Percentiles rank a stretch among this genome's conserved stretches.
Evolutionary conservation across 2,329 filamentous ascomycete species (phyloP).

Genomic region (Dactylellina cionopaga): DNA sequence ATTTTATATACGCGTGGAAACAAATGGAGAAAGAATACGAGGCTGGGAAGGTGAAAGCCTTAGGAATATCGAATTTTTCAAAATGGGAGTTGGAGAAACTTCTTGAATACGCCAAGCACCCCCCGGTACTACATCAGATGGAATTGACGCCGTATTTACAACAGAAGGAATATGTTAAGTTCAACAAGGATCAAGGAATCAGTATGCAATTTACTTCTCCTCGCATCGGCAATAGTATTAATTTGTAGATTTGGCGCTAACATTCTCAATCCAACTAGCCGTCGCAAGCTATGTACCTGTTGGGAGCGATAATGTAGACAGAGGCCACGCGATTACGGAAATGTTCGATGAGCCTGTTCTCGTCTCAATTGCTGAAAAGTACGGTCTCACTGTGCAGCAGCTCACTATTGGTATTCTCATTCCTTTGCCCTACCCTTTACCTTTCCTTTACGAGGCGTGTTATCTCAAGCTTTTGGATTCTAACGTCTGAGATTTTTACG

Average conservation of each 20-base stretch:
- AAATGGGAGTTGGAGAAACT: constrained; percentile 31
- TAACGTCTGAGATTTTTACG: no score
- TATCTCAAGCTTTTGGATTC: no score
- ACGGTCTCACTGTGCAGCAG: constrained; percentile 1
- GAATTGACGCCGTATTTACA: constrained; percentile 43
- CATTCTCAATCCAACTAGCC: background rate
- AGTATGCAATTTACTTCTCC: constrained; percentile 5
- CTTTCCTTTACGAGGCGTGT: no score
- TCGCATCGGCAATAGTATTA: no score
- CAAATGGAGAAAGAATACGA: constrained; percentile 43
- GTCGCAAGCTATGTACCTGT: background rate
- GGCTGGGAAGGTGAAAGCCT: constrained; percentile 33
- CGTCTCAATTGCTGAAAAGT: constrained; percentile 20
- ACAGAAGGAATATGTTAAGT: constrained; percentile 35
- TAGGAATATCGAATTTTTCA: constrained; percentile 36
- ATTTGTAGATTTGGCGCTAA: background rate
- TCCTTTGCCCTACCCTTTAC: background rate
- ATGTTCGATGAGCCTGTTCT: constrained; percentile 21
- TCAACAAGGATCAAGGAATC: constrained; percentile 27
- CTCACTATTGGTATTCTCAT: background rate
- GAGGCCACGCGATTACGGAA: background rate
- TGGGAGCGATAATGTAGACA: background rate
- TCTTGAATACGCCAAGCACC: constrained; percentile 17
- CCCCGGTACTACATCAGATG: constrained; percentile 42
- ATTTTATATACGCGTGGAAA: constrained; percentile 43